phyloP scores from a whole-genome alignment of 768 basidiomycete genomes.

The Suillus americanus region DNA sequence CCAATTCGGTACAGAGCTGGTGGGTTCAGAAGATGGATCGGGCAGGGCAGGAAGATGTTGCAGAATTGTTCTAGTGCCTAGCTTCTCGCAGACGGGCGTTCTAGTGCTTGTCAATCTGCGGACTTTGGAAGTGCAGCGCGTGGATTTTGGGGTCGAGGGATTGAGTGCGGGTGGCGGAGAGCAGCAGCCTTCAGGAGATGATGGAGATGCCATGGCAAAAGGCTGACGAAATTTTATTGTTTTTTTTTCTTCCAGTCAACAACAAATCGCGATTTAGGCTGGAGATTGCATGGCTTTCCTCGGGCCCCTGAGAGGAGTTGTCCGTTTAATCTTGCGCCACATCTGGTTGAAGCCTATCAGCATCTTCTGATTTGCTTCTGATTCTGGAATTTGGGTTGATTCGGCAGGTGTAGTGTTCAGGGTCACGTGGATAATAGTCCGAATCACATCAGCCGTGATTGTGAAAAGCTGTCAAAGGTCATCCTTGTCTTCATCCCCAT shows the following conservation, averaged over 20 bases:
- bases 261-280: background rate
- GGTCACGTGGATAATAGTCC: slow-evolving; percentile 2
- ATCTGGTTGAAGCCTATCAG: slow-evolving; percentile 6
- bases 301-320: too few species aligned
- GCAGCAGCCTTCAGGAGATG: slow-evolving; percentile 7
- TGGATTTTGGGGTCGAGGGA: slow-evolving; percentile 52
- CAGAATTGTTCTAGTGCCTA: slow-evolving; percentile 79
- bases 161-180: slow-evolving; percentile 25
- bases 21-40: slow-evolving; percentile 38
- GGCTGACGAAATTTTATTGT: slow-evolving; percentile 15
- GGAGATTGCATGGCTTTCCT: background rate
- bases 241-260: background rate
- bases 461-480: slow-evolving; percentile 7
- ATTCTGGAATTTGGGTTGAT: background rate
- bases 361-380: background rate
- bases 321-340: slow-evolving; percentile 1
- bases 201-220: slow-evolving; percentile 22
- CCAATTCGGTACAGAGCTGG: slow-evolving; percentile 72
- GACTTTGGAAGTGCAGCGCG: slow-evolving; percentile 67
- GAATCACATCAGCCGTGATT: slow-evolving; percentile 1
- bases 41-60: slow-evolving; percentile 40
- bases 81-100: slow-evolving; percentile 74
- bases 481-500: slow-evolving; percentile 7
- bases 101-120: slow-evolving; percentile 79
- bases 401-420: slow-evolving; percentile 5